These are phyloP conservation scores for Cercophora samala DNA, from an alignment of 495 filamentous ascomycete species.

Conservation along the genomic window DNA sequence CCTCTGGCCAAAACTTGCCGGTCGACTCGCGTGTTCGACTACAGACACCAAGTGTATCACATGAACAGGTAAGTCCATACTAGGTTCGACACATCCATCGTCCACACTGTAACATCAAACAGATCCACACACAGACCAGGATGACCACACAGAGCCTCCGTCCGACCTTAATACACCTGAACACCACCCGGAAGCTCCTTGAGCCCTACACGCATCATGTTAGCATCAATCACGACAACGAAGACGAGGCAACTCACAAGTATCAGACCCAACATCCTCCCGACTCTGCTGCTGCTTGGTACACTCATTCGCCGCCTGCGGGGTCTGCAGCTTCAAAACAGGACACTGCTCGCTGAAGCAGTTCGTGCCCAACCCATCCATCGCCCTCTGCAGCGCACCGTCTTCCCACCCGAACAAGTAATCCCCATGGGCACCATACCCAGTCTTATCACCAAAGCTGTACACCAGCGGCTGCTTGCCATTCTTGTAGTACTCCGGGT, in stretches of 20 bases:
- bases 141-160: no score
- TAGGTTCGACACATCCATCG: no score
- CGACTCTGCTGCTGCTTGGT: neutral
- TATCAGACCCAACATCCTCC: conserved; percentile 6
- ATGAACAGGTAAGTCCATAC: neutral
- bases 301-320: conserved; percentile 7
- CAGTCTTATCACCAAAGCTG: conserved; percentile 39
- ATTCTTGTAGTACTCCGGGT: conserved; percentile 35
- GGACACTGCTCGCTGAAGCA: conserved; percentile 9
- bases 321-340: conserved; percentile 3
- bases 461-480: conserved; percentile 43
- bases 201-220: conserved; percentile 1
- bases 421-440: conserved; percentile 41
- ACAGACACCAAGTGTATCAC: neutral
- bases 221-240: neutral
- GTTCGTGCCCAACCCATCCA: conserved; percentile 30
- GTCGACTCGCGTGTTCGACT: neutral
- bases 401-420: conserved; percentile 48
- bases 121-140: no score
- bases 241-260: neutral
- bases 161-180: neutral
- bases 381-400: conserved; percentile 39
- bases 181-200: conserved; percentile 10
- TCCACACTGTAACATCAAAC: no score
- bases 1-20: neutral